These are phyloP conservation scores for Kluyveromyces marxianus DNA, from an alignment of 1,139 yeast species.

Conservation along the genomic window DNA sequence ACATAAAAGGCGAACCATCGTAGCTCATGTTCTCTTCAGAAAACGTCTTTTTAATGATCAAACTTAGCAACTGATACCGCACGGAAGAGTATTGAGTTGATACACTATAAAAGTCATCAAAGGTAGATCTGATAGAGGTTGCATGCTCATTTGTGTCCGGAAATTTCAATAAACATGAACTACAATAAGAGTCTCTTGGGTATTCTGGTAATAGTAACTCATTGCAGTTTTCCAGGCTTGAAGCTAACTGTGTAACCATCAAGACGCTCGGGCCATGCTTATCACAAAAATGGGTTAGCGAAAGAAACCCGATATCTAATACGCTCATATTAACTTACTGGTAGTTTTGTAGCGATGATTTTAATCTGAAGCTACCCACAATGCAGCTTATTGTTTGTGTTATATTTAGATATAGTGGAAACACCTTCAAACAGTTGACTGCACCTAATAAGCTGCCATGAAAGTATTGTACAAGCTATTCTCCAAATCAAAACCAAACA, in stretches of 20 bases:
- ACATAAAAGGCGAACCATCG: conserved; percentile 57
- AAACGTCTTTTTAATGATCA: conserved; percentile 52
- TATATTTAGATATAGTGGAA: no score
- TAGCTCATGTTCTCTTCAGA: conserved; percentile 70
- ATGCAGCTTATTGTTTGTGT: no score
- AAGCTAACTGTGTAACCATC: conserved; percentile 56
- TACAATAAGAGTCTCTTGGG: conserved; percentile 44
- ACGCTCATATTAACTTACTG: conserved; percentile 11
- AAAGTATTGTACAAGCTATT: no score
- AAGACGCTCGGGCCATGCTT: conserved; percentile 76
- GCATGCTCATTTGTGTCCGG: conserved; percentile 32
- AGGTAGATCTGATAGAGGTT: conserved; percentile 19
- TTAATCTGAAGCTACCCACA: no score
- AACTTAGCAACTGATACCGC: conserved; percentile 30
- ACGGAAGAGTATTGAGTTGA: conserved; percentile 61
- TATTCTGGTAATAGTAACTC: conserved; percentile 28
- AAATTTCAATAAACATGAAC: conserved; percentile 47
- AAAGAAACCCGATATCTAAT: conserved; percentile 29
- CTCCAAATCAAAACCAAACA: no score
- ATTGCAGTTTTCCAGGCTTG: conserved; percentile 17
- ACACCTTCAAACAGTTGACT: no score
- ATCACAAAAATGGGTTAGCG: conserved; percentile 79
- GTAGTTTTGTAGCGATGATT: background rate
- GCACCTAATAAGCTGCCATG: no score
- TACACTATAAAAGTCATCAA: conserved; percentile 24